Base-by-base conservation (phyloP, 257 asterid species). In the Haberlea rhodopensis region DNA sequence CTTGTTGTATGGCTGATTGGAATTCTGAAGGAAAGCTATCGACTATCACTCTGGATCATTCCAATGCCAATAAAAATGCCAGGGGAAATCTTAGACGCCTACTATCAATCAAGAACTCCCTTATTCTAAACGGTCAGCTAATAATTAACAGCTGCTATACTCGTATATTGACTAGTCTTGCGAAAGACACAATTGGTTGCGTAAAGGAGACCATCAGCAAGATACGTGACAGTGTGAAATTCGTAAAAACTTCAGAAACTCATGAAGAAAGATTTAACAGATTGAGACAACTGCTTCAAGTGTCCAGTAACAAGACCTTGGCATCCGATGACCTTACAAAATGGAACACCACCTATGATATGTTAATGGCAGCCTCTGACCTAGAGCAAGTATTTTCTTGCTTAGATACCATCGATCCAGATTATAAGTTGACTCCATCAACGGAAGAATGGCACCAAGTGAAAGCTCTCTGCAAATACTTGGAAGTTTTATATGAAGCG, bases 301-400 rank as follows among this genome's bases (percentile, higher is more conserved):
- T 87, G 49, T 94, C 94, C n/a, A 77, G 95, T 66, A 63, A 82
- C 31, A 89, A 84, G 85, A 72, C 55, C 76, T 70, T 92, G 25
- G 26, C 24, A 19, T 45, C 78, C 9, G 97, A 92, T 68, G 88
- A 92, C 72, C 57, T 62, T 61, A 71, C 81, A 9, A 86, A 81
- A 27, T 92, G 99, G 99, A 76, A 84, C 59, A 82, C 95, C 15
- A 89, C 99, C 4, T 92, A 87, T 71, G 81, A 82, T 37, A 92
- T 92, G 99, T 76, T 92, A 81, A 52, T 77, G 53, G 85, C 91
- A 40, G 96, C 99, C 67, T 81, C 78, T 62, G 97, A 92, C 43
- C 62, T 87, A 2, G 86, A 84, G 80, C 88, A 89, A 70, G 96
- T 85, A 10, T 89, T 92, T 75, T 75, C 68, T 51, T 82, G 88